Evolutionary conservation across 2,329 filamentous ascomycete species (phyloP).

Genomic region (Fusarium zealandicum): DNA sequence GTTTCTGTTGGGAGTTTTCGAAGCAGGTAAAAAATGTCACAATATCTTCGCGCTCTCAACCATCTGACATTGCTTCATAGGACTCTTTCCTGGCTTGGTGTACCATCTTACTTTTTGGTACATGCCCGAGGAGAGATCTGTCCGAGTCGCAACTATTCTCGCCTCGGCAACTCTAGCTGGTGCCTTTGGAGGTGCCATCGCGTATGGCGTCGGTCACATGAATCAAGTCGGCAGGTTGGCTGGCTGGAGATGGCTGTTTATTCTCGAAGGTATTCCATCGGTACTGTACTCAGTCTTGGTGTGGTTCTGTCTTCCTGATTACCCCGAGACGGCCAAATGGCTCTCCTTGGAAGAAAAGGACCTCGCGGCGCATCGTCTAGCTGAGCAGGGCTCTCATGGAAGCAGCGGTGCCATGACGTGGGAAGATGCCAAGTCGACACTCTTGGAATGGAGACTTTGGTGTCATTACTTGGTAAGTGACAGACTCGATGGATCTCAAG

Average conservation of each 20-base stretch:
- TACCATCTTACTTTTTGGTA: slow-evolving; percentile 72
- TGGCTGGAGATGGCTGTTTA: slow-evolving; percentile 71
- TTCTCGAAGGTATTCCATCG: slow-evolving; percentile 69
- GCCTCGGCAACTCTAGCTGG: slow-evolving; percentile 71
- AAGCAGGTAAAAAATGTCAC: slow-evolving; percentile 34
- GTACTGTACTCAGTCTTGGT: slow-evolving; percentile 65
- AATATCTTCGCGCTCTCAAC: not conserved
- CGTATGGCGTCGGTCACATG: slow-evolving; percentile 74
- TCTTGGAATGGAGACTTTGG: slow-evolving; percentile 70
- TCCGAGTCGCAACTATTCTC: slow-evolving; percentile 71
- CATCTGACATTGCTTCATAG: slow-evolving; percentile 49
- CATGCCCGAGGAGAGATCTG: slow-evolving; percentile 70
- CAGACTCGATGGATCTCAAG: too few species aligned
- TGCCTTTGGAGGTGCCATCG: slow-evolving; percentile 73
- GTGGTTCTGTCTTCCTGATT: slow-evolving; percentile 73
- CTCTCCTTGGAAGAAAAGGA: slow-evolving; percentile 63
- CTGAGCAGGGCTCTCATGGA: slow-evolving; percentile 50
- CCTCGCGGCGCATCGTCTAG: slow-evolving; percentile 52
- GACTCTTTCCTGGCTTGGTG: slow-evolving; percentile 35
- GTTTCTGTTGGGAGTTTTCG: slow-evolving; percentile 43
- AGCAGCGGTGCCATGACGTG: slow-evolving; percentile 67
- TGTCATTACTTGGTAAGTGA: slow-evolving; percentile 60
- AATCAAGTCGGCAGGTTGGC: slow-evolving; percentile 64
- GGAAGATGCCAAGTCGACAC: slow-evolving; percentile 70
- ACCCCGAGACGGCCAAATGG: slow-evolving; percentile 69